Evolutionary conservation across 495 filamentous ascomycete genomes (phyloP), one percentile per base, ranked within the genome.

Genomic region (Penicillium tannophilum): DNA sequence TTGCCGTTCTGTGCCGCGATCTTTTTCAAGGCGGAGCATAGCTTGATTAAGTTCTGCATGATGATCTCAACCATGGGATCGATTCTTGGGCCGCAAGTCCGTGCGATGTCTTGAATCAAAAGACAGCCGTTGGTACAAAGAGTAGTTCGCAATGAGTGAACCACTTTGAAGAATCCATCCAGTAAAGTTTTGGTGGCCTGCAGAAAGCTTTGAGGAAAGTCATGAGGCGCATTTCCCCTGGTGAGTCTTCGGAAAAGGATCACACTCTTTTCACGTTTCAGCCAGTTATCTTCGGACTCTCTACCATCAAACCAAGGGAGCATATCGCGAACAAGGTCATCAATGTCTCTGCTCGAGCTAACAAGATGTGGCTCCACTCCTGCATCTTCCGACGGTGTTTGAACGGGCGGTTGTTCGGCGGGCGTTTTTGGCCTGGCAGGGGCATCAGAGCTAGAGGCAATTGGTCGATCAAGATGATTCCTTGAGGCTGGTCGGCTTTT

Each of bases 231-330:
- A 71, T 98, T 98, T 44, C 94, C 94, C 51, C 85, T 86, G 9
- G 88, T 86, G 17, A 98, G 78, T 60, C 86, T 83, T 30, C 93
- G 86, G 10, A 98, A 71, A 55, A 89, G 90, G 19, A 82, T 79
- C 26, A 89, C 79, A 65, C 81, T 88, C 74, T 92, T 88, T 63
- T 97, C 93, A 68, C 95, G 82, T 53, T 86, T 83, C 64, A 88
- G 64, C 92, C 94, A 98, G 65, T 98, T 98, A 26, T 87, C 80
- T 64, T 98, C 94, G 0, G 89, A 86, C 73, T 98, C 94, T 65
- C 82, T 91, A 41, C 93, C 93, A 61, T 97, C 92, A 63, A 98
- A 98, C 65, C 77, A 81, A 33, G 80, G 80, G 30, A 85, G 76
- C 91, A 99, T 96, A 11, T 86, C 84, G 42, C 82, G 83, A 62